Evolutionary conservation across 1,284 basidiomycete genomes (phyloP).

Genomic region (Tetrapyrgos nigripes): DNA sequence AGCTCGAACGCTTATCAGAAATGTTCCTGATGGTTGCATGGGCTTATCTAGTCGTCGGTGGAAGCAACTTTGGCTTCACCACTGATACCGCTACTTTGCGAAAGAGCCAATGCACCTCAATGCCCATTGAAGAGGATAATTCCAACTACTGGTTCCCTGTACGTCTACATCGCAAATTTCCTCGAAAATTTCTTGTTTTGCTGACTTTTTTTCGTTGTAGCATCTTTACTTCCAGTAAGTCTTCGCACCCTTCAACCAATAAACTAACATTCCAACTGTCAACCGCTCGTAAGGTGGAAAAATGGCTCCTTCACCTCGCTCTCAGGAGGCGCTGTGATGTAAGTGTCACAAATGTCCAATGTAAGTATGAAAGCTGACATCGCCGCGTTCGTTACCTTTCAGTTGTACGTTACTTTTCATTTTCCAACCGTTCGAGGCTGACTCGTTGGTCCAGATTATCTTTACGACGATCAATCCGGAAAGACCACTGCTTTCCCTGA

Average conservation of each 20-base stretch:
- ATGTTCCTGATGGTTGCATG: constrained; percentile 2
- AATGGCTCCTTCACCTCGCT: constrained; percentile 47
- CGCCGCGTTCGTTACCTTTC: constrained; percentile 3
- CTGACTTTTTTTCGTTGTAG: constrained; percentile 21
- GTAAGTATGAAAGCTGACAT: neutral
- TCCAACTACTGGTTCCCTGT: constrained; percentile 51
- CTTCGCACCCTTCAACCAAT: neutral
- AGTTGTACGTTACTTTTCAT: constrained; percentile 32
- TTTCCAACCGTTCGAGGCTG: neutral
- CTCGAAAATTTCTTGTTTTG: neutral
- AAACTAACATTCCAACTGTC: neutral
- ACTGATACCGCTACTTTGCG: constrained; percentile 41
- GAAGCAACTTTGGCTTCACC: constrained; percentile 46
- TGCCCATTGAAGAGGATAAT: constrained; percentile 49
- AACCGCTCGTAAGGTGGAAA: constrained; percentile 37
- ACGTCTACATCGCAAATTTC: neutral
- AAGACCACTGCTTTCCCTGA: constrained; percentile 32
- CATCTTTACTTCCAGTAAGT: constrained; percentile 47
- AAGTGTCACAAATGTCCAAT: constrained; percentile 12
- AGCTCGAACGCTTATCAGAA: constrained; percentile 2
- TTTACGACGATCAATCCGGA: constrained; percentile 28
- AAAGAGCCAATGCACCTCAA: constrained; percentile 47
- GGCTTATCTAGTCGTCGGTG: constrained; percentile 41
- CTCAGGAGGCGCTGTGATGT: constrained; percentile 46
- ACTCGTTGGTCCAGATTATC: constrained; percentile 24